Evolutionary conservation across 129 eudicot genomes (phyloP).

Genomic region (Pittosporum tobira): DNA sequence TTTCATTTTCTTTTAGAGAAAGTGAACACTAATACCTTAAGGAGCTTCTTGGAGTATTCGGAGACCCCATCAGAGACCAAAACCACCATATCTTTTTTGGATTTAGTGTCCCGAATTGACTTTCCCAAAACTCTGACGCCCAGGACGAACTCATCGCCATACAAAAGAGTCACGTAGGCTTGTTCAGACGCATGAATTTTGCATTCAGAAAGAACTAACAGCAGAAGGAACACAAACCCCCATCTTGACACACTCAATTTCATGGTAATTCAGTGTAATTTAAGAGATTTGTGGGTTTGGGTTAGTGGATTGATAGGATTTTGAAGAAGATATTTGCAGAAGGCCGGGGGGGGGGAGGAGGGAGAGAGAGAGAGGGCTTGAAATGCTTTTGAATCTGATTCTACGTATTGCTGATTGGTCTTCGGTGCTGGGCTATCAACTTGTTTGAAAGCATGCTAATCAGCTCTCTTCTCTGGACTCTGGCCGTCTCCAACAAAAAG

Average conservation of each 20-base stretch:
- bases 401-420: too few species aligned
- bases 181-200: conserved; percentile 24
- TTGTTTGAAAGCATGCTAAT: too few species aligned
- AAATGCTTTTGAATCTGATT: background rate
- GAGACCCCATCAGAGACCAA: conserved; percentile 98
- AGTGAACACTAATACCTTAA: conserved; percentile 32
- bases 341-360: background rate
- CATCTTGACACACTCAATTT: background rate
- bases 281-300: background rate
- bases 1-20: too few species aligned
- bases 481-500: too few species aligned
- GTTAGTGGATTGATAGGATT: background rate
- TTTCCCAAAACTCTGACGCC: conserved; percentile 96
- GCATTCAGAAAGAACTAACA: background rate
- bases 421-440: too few species aligned
- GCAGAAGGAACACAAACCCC: conserved; percentile 3
- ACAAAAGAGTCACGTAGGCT: conserved; percentile 85
- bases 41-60: conserved; percentile 62
- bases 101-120: conserved; percentile 74
- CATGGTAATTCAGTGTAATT: background rate
- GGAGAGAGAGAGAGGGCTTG: background rate
- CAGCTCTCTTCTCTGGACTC: too few species aligned
- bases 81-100: conserved; percentile 77
- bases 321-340: background rate
- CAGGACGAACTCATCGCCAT: conserved; percentile 89